Conservation (phyloP, 805 yeast genomes). For the Candida dajiaensis region DNA sequence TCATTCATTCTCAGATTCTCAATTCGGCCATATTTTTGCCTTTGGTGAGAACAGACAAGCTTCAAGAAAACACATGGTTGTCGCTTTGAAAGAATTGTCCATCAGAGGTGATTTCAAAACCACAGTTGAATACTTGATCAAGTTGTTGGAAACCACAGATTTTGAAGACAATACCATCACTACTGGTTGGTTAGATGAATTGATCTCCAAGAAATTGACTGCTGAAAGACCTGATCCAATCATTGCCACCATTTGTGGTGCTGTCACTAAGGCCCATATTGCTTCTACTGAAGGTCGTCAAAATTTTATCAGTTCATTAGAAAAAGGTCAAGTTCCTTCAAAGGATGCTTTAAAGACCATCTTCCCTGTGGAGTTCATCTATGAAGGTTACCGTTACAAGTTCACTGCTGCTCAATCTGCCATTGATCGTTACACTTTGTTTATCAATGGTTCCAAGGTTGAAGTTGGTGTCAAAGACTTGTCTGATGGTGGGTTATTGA, state of each 20-base stretch:
- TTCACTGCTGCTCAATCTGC: slow-evolving; percentile 95
- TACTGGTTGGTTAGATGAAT: slow-evolving; percentile 98
- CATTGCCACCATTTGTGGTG: slow-evolving; percentile 94
- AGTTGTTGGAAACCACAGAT: slow-evolving; percentile 91
- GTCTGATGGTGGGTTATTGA: slow-evolving; percentile 90
- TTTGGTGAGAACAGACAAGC: slow-evolving; percentile 98
- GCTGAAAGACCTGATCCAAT: slow-evolving; percentile 95
- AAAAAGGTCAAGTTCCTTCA: slow-evolving; percentile 92
- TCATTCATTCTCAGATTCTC: slow-evolving; percentile 97
- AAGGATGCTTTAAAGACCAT: slow-evolving; percentile 78
- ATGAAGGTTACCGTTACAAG: slow-evolving; percentile 88
- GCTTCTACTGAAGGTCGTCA: slow-evolving; percentile 64
- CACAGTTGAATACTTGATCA: slow-evolving; percentile 94
- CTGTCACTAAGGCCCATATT: slow-evolving; percentile 90
- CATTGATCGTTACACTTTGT: slow-evolving; percentile 75
- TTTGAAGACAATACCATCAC: slow-evolving; percentile 95
- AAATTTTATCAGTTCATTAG: slow-evolving; percentile 71
- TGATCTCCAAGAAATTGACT: slow-evolving; percentile 87
- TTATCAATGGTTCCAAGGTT: slow-evolving; percentile 88
- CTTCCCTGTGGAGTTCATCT: slow-evolving; percentile 90
- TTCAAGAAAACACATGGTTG: slow-evolving; percentile 98
- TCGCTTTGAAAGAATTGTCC: slow-evolving; percentile 91
- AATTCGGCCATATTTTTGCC: slow-evolving; percentile 98
- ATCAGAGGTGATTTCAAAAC: slow-evolving; percentile 99
- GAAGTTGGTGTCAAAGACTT: slow-evolving; percentile 84